Base-by-base conservation (phyloP, 306 rosid genomes). In the Prunus mume region DNA sequence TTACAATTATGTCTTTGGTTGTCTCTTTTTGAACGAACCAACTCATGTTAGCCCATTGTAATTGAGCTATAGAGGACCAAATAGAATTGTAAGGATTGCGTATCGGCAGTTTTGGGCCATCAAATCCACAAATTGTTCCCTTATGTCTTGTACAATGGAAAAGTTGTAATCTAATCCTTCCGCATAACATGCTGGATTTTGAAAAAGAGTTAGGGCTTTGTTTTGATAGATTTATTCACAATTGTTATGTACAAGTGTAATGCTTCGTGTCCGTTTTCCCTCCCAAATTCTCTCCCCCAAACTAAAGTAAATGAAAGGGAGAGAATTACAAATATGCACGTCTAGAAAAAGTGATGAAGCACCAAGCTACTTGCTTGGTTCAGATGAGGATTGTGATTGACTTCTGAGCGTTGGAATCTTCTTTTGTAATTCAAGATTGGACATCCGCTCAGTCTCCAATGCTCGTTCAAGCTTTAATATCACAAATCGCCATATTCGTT, bases 1-100 rank as follows among this genome's bases (percentile, higher is more conserved):
- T 80, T 92, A 83, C 73, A 90, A 95, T 79, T 72, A 88, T 57
- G 91, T 90, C 74, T 95, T 95, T 60, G 89, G 78, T 28, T 95
- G 98, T 71, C 96, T 95, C 68, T 95, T 95, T 78, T 67, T 95
- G 75, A 85, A 92, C 76, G 95, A 92, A 84, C 51, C 84, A 55
- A 82, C 91, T 25, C 93, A 92, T 75, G 90, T 89, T 65, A 84
- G 85, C 68, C 96, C 76, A 12, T 73, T 95, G 79, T 90, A 85
- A 78, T 68, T 28, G 61, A 77, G 76, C 60, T 34, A 6, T 49
- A n/a, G 46, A 47, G 41, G n/a, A 20, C 8, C 34, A 24, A 22
- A 27, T 30, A 32, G 19, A n/a, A 17, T 34, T 9, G 43, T 7
- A 46, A 28, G 1, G 5, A 22, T 18, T 20, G 12, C 7, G 1